Evolutionary conservation across 371 early-diverging fungal genomes (phyloP).

Genomic region (Mucor irregularis): DNA sequence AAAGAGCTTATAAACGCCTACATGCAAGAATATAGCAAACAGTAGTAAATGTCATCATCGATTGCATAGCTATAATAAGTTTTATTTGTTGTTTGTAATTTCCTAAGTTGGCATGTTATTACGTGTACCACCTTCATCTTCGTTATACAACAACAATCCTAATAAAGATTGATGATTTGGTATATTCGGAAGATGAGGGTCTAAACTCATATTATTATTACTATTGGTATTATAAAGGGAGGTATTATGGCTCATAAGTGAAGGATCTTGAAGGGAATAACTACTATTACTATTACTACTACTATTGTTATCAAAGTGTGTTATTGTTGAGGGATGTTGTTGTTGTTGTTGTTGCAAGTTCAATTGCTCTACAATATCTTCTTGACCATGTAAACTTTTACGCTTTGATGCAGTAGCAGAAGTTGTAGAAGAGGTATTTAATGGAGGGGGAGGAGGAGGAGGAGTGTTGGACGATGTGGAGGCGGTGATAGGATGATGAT

Average conservation of each 20-base stretch:
- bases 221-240: neutral
- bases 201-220: neutral
- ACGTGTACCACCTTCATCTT: slow-evolving; percentile 4
- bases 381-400: slow-evolving; percentile 3
- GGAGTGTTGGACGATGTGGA: too few relatives aligned
- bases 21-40: slow-evolving; percentile 9
- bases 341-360: neutral
- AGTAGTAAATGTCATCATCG: too few relatives aligned
- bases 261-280: too few relatives aligned
- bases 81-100: neutral
- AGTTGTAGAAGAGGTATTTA: too few relatives aligned
- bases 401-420: neutral
- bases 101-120: slow-evolving; percentile 8
- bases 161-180: slow-evolving; percentile 19
- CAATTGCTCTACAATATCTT: neutral
- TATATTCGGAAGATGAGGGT: slow-evolving; percentile 1
- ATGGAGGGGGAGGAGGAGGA: too few relatives aligned
- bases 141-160: slow-evolving; percentile 11
- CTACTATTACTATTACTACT: too few relatives aligned
- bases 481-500: too few relatives aligned
- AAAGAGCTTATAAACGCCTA: slow-evolving; percentile 10
- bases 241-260: too few relatives aligned
- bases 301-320: neutral
- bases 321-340: neutral
- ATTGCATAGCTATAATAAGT: too few relatives aligned